These are phyloP conservation scores for Thelephora ganbajun DNA, from an alignment of 768 basidiomycete genomes.

Conservation along the genomic window DNA sequence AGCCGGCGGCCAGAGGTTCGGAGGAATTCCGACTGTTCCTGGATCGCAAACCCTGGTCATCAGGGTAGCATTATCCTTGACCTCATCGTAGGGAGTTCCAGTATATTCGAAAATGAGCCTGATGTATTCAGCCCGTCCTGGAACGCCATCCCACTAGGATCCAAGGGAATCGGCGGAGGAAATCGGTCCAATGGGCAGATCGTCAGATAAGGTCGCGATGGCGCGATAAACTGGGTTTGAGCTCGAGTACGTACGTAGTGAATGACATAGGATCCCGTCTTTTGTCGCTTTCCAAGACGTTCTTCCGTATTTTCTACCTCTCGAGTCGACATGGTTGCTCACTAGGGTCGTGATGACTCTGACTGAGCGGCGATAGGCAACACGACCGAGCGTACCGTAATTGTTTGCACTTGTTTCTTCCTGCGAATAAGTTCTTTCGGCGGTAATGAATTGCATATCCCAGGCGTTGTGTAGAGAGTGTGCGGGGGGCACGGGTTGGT, in stretches of 20 bases:
- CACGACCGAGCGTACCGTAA: no score
- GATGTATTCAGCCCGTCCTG: constrained; percentile 25
- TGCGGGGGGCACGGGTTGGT: no score
- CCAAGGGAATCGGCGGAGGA: neutral
- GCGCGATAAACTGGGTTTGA: neutral
- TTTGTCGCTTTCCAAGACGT: constrained; percentile 7
- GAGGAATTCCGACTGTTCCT: constrained; percentile 11
- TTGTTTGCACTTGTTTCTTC: no score
- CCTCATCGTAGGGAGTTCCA: constrained; percentile 20
- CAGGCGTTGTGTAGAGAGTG: no score
- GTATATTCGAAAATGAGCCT: constrained; percentile 25
- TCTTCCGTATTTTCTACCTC: no score
- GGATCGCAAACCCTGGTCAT: constrained; percentile 10
- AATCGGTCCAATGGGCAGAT: neutral
- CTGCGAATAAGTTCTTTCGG: no score
- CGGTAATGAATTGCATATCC: no score
- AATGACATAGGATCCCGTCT: constrained; percentile 10
- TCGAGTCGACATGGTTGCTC: no score
- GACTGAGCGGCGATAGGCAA: no score
- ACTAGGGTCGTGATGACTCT: no score
- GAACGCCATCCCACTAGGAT: constrained; percentile 18
- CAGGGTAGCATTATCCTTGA: constrained; percentile 7
- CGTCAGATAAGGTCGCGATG: neutral
- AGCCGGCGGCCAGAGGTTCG: constrained; percentile 28
- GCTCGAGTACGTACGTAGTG: constrained; percentile 12